Evolutionary conservation across 176 grass and related monocot genomes (phyloP).

Genomic region (Cenchrus purpureus): DNA sequence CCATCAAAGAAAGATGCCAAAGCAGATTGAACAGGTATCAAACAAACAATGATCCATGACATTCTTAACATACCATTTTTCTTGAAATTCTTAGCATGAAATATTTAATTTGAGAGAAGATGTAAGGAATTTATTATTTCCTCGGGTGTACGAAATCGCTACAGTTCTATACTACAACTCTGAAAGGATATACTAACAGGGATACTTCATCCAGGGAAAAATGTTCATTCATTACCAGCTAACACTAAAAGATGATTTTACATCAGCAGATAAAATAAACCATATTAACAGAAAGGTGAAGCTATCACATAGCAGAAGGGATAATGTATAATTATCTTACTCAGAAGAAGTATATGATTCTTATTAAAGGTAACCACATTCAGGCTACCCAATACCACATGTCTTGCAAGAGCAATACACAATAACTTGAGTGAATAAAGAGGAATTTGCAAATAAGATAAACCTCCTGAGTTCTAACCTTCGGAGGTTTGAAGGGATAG

Average conservation of each 20-base stretch:
- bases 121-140: background rate
- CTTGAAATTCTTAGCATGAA: background rate
- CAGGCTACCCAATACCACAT: background rate
- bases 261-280: background rate
- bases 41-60: background rate
- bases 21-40: background rate
- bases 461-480: constrained; percentile 34
- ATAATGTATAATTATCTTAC: background rate
- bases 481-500: constrained; percentile 63
- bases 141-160: background rate
- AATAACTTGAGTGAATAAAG: background rate
- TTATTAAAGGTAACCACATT: background rate
- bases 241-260: background rate
- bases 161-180: constrained; percentile 9
- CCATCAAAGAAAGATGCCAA: constrained; percentile 13
- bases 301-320: background rate
- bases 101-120: background rate
- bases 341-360: background rate
- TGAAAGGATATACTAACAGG: constrained; percentile 1
- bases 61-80: background rate
- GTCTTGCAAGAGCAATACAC: background rate
- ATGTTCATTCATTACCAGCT: background rate
- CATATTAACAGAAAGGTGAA: background rate
- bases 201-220: background rate
- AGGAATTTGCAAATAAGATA: background rate